Evolutionary conservation across 495 filamentous ascomycete species (phyloP), one percentile per base, ranked within the genome.

Genomic region (Podospora fimiseda): DNA sequence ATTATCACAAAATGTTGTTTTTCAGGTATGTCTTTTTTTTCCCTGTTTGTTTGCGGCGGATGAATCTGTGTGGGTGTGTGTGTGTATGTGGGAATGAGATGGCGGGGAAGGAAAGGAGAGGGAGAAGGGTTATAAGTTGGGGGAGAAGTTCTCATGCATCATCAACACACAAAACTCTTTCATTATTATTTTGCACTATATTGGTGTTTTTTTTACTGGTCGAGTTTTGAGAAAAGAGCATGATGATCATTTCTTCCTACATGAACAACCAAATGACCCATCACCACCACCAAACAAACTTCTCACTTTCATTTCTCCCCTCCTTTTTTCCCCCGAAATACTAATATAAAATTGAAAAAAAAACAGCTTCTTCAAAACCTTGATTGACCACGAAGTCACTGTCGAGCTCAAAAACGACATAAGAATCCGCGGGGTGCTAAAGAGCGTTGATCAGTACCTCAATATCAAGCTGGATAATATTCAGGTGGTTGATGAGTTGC

Each of bases 331-430:
- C 5, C 5, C 27, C 27, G 27, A 6, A 11, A 11, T 11, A 33
- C n/a, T 33, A 33, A 33, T 33, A 33, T 33, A 11, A 41, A 7
- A 41, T 6, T 41, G 39, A 41, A 7, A 9, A 18, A 41, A 7
- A 41, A 41, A 19, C 60, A 96, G 94, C 74, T 98, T 97, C 81
- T 98, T 98, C 84, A 97, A 97, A 72, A 97, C 93, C 51, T 88
- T 97, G 60, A 93, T 96, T 66, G 93, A 96, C 78, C 89, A 96
- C 67, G 85, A 92, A 74, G 81, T 83, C 49, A 97, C 90, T 37
- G 89, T 98, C 70, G 93, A 97, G 74, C 88, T 98, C 70, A 98
- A 98, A 75, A 98, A 98, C 70, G 93, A 98, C 72, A 92, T 98
- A 57, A 87, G 88, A 61, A 95, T 98, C 68, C 86, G 87, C 53